Percentiles rank a stretch among this genome's conserved stretches.
phyloP scores from a whole-genome alignment of 2,329 filamentous ascomycete species.

The Leptographium radiaticola region DNA sequence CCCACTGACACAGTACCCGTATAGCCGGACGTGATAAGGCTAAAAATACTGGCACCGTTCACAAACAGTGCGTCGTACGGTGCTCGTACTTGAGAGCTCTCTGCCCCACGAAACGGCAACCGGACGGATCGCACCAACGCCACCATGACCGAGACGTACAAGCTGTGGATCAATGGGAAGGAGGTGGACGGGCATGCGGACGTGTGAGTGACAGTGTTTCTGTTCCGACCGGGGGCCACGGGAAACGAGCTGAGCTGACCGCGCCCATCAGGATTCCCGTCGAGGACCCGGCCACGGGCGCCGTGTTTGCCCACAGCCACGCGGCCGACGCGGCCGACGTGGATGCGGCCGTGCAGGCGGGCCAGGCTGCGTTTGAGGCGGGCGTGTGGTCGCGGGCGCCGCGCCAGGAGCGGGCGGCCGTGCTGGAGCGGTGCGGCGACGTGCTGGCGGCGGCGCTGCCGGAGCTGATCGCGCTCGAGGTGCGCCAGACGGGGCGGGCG shows the following conservation, averaged over 20 bases:
- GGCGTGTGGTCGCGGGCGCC: conserved; percentile 45
- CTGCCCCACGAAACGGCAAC: not conserved
- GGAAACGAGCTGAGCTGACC: not conserved
- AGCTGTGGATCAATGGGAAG: conserved; percentile 12
- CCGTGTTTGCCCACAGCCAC: conserved; percentile 25
- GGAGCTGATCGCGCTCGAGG: conserved; percentile 48
- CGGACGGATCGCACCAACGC: not conserved
- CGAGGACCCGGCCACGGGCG: conserved; percentile 15
- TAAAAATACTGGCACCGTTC: not conserved
- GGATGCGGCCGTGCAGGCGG: conserved; percentile 24
- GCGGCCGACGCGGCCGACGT: conserved; percentile 32
- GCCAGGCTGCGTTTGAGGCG: conserved; percentile 32
- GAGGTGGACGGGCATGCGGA: conserved; percentile 9
- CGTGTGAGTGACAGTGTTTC: conserved; percentile 7
- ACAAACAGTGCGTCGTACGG: not conserved
- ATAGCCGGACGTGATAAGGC: not conserved
- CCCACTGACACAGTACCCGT: too few relatives aligned
- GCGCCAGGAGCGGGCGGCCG: conserved; percentile 44
- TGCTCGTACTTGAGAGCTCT: too few relatives aligned
- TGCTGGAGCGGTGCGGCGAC: conserved; percentile 45
- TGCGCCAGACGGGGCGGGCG: conserved; percentile 53
- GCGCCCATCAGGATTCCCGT: conserved; percentile 13
- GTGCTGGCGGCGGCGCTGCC: conserved; percentile 40
- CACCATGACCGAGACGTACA: not conserved
- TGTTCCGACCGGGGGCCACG: not conserved